Percentiles rank a stretch among this genome's conserved stretches.
Evolutionary conservation across 2,329 filamentous ascomycete species (phyloP).

Genomic region (Paraconiothyrium sp.): DNA sequence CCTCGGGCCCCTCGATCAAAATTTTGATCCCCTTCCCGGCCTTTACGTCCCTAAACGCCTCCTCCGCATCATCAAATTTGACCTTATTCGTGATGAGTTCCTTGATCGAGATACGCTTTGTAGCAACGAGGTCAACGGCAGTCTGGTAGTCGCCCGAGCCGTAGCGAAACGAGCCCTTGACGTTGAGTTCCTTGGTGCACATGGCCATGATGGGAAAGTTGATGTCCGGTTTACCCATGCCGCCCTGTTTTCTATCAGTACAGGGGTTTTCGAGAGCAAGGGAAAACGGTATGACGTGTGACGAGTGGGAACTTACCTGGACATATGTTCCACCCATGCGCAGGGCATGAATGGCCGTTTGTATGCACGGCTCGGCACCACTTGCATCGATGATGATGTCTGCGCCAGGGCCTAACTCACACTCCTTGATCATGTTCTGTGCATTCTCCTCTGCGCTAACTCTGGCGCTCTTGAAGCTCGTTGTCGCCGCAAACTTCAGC

Average conservation of each 20-base stretch:
- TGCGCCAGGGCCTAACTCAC: constrained; percentile 65
- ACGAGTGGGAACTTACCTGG: constrained; percentile 38
- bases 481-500: constrained; percentile 73
- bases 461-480: constrained; percentile 69
- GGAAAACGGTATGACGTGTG: not conserved
- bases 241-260: constrained; percentile 52
- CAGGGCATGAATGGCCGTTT: constrained; percentile 60
- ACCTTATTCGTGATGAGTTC: constrained; percentile 81
- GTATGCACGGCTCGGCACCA: constrained; percentile 60
- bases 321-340: constrained; percentile 60
- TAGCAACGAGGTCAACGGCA: constrained; percentile 78
- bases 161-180: constrained; percentile 90
- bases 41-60: constrained; percentile 88
- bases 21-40: constrained; percentile 79
- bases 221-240: constrained; percentile 90
- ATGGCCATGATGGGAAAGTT: constrained; percentile 91
- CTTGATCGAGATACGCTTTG: constrained; percentile 77
- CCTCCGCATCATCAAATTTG: constrained; percentile 81
- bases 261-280: not conserved
- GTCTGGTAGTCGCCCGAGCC: constrained; percentile 86
- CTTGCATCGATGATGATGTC: constrained; percentile 60
- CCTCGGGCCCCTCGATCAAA: constrained; percentile 59
- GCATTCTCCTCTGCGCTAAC: constrained; percentile 76
- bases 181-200: constrained; percentile 87
- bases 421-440: constrained; percentile 68